A percentile compares a stretch with the other conserved stretches of the same genome.
These are phyloP conservation scores for Escovopsis sp. DNA, from an alignment of 2,329 filamentous ascomycete genomes.

Conservation along the genomic window DNA sequence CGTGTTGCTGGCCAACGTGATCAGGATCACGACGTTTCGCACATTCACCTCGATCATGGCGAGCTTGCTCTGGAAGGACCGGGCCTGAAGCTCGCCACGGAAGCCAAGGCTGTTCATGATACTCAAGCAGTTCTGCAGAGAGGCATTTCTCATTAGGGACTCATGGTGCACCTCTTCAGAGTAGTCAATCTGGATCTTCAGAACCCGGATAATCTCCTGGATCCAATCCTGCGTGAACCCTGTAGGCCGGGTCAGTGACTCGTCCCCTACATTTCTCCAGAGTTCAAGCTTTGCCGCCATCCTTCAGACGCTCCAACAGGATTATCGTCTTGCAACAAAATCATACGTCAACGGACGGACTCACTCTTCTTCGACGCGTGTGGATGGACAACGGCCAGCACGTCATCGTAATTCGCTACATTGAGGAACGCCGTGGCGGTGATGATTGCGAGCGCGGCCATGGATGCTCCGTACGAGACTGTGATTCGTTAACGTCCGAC, in stretches of 20 bases:
- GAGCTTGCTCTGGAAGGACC: slow-evolving; percentile 56
- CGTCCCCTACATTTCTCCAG: too few relatives aligned
- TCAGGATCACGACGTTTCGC: slow-evolving; percentile 52
- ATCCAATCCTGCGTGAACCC: slow-evolving; percentile 48
- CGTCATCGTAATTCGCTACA: slow-evolving; percentile 48
- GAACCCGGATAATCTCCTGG: slow-evolving; percentile 49
- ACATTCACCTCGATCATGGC: slow-evolving; percentile 62
- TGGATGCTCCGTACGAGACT: slow-evolving; percentile 40
- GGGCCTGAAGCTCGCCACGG: slow-evolving; percentile 42
- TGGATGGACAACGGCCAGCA: slow-evolving; percentile 52
- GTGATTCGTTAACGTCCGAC: slow-evolving; percentile 6
- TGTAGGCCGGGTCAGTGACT: too few relatives aligned
- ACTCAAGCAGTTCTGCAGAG: slow-evolving; percentile 62
- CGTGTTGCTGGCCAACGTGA: slow-evolving; percentile 46
- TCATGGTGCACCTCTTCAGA: slow-evolving; percentile 60
- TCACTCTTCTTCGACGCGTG: slow-evolving; percentile 19
- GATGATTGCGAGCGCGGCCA: slow-evolving; percentile 45
- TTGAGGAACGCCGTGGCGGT: slow-evolving; percentile 30
- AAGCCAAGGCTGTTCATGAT: slow-evolving; percentile 68
- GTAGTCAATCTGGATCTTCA: slow-evolving; percentile 67
- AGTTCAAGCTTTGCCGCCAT: too few relatives aligned
- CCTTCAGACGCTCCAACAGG: too few relatives aligned
- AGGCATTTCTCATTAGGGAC: slow-evolving; percentile 54
- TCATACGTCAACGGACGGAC: slow-evolving; percentile 1
- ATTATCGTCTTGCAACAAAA: too few relatives aligned